Base-by-base conservation (phyloP, 2,329 filamentous ascomycete species). In the Colletotrichum abscissum region DNA sequence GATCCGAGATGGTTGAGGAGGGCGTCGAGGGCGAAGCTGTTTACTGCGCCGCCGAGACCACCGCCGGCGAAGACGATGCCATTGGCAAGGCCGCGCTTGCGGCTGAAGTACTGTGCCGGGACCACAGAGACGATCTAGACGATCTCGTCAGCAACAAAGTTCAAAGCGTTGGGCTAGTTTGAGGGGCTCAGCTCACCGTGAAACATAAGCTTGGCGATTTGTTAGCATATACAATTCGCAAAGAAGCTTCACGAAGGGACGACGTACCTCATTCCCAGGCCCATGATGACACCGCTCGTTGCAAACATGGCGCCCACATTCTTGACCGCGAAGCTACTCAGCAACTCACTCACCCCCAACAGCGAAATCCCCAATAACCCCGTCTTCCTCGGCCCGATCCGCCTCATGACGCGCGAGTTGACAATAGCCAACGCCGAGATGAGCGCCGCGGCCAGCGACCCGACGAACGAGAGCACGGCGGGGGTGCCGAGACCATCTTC, bases 391-490 rank as follows among this genome's bases (percentile, higher is more conserved):
- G 86, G 83, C 0, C 90, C 90, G 9, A 91, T 76, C 19, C 78
- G 76, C 4, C 85, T 81, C 73, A 90, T 85, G 7, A 91, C 63
- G n/a, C 86, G 83, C 0, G 87, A 86, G 75, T 88, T 88, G 8
- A 87, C 75, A 5, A 91, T 82, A 0, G 87, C 90, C 64, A 89
- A 82, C 1, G 86, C 82, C 0, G 87, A 87, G 42, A 89, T 86
- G 67, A 86, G 83, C 0, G 88, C 85, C 1, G 87, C 81, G 9
- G 84, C 82, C 14, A 92, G 76, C 0, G 87, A 88, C 2, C 90
- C 90, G 3, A 92, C 87, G 74, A 91, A 92, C 2, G 89, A 87
- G 26, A 92, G 81, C 1, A 87, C 89, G 0, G 86, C 86, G 0
- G 89, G 83, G 0, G 84, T 84, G 0, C 84, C 84, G 1, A 90